A percentile compares a stretch with the other conserved stretches of the same genome.
Evolutionary conservation across 371 early-diverging fungal species (phyloP).

Genomic region (Polyrhizophydium stewartii): DNA sequence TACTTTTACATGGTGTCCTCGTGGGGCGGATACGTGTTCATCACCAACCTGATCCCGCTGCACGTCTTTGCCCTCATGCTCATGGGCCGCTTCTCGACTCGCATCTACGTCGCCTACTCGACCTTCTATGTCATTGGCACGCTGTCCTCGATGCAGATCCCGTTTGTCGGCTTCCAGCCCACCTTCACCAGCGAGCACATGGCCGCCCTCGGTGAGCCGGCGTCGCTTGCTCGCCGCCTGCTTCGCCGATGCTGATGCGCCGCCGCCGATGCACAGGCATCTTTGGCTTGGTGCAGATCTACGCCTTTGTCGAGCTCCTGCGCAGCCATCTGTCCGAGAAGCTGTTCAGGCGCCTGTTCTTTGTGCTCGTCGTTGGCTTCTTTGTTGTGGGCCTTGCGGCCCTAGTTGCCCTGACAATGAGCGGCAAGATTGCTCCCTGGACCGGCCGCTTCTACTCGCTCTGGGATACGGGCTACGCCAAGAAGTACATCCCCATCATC

Average conservation of each 20-base stretch:
- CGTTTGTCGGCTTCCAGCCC: conserved; percentile 98
- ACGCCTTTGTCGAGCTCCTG: conserved; percentile 82
- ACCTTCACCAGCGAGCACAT: conserved; percentile 97
- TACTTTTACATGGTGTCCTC: conserved; percentile 99
- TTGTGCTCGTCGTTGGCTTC: conserved; percentile 46
- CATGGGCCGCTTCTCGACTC: conserved; percentile 94
- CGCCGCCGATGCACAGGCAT: conserved; percentile 48
- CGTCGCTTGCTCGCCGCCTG: neutral
- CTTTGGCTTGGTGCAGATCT: conserved; percentile 88
- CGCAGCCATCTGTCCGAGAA: conserved; percentile 74
- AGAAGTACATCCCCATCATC: conserved; percentile 97
- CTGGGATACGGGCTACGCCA: conserved; percentile 98
- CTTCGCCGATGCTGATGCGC: neutral
- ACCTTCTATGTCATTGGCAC: conserved; percentile 96
- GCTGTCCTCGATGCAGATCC: conserved; percentile 95
- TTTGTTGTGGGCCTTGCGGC: conserved; percentile 56
- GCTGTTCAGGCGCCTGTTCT: conserved; percentile 78
- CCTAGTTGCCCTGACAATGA: conserved; percentile 64
- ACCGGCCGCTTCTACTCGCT: conserved; percentile 98
- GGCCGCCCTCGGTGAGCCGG: conserved; percentile 90
- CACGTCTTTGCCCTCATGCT: conserved; percentile 90
- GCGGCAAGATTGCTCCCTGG: conserved; percentile 94
- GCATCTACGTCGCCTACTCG: conserved; percentile 93
- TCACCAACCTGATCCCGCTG: conserved; percentile 96
- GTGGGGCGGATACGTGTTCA: conserved; percentile 99